These are phyloP conservation scores for Rhexocercosporidium sp. DNA, from an alignment of 2,329 filamentous ascomycete genomes.

Conservation along the genomic window DNA sequence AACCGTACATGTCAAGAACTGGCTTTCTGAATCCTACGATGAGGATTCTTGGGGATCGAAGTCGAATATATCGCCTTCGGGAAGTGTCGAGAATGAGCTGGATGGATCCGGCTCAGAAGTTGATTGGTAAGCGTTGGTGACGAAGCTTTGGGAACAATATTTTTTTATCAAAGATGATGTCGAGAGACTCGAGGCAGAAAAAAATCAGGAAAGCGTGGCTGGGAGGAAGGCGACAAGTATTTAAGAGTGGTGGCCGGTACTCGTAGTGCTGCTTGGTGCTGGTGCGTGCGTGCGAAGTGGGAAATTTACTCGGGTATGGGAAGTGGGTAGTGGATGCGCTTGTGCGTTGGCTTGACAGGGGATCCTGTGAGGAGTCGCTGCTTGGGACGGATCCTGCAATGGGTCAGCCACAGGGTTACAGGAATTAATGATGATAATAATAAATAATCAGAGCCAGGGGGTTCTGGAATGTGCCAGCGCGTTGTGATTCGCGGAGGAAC, in stretches of 20 bases:
- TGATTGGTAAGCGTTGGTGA: slow-evolving; percentile 33
- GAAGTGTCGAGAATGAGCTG: slow-evolving; percentile 37
- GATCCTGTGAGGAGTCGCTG: slow-evolving; percentile 17
- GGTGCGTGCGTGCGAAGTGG: slow-evolving; percentile 11
- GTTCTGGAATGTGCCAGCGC: slow-evolving; percentile 29
- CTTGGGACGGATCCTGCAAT: slow-evolving; percentile 4
- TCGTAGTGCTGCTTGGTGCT: background rate
- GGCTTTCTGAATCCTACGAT: slow-evolving; percentile 34
- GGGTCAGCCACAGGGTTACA: slow-evolving; percentile 28
- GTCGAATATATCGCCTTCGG: slow-evolving; percentile 38
- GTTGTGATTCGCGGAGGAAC: slow-evolving; percentile 13
- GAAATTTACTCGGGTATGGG: slow-evolving; percentile 24
- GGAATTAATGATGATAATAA: slow-evolving; percentile 16
- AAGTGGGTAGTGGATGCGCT: slow-evolving; percentile 14
- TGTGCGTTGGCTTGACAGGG: slow-evolving; percentile 29
- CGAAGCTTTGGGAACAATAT: slow-evolving; percentile 25
- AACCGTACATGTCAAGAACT: slow-evolving; percentile 45
- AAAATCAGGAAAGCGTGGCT: slow-evolving; percentile 22
- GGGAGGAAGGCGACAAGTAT: slow-evolving; percentile 25
- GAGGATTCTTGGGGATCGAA: slow-evolving; percentile 34
- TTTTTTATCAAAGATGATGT: slow-evolving; percentile 23
- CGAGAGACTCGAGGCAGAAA: slow-evolving; percentile 28
- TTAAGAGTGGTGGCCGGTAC: slow-evolving; percentile 21
- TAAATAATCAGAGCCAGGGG: slow-evolving; percentile 15
- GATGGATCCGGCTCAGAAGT: slow-evolving; percentile 32